Base-by-base conservation (phyloP, 1,284 basidiomycete genomes). In the Cryptococcus floricola region DNA sequence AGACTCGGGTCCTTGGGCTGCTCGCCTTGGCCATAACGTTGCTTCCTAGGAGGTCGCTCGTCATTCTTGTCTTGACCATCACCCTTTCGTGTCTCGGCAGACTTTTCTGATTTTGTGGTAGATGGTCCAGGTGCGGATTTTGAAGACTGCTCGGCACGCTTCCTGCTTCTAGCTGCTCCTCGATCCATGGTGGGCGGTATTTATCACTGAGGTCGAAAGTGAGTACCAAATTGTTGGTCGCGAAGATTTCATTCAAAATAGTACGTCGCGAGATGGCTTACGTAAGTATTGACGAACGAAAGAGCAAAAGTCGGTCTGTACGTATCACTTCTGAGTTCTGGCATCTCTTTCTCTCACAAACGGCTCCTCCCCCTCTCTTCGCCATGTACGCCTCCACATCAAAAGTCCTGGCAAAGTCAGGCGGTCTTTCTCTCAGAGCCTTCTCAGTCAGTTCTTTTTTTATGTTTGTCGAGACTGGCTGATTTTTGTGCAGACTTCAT, bases 91-190 rank as follows among this genome's bases (percentile, higher is more conserved):
- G 31, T 10, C 47, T 58, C 56, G 38, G 42, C 53, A 6, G 52
- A 46, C 50, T 48, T 38, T 38, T 50, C 42, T 48, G 31, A 9
- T 18, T 39, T 16, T 13, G n/a, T 19, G 7, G 31, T 31, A 16
- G 48, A 14, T 8, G 38, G 4, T 4, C 18, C 34, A 25, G 25
- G 16, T 23, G 45, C 31, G 19, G 48, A 28, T 31, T 61, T 46
- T 1, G 23, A 16, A n/a, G 34, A n/a, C 27, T 52, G 14, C 10
- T 38, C 42, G n/a, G 57, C 48, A 18, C 67, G 52, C 50, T 72
- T 74, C 5, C 65, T 56, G 39, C 69, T 71, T 48, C 73, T 63
- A 31, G 73, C 71, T 44, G 73, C 73, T n/a, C 73, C 73, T 54
- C 65, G 63, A 60, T 75, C 73, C 71, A 74, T 74, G 7, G 39